Conservation (phyloP, 2,329 filamentous ascomycete species). For the Penicillium vulpinum region DNA sequence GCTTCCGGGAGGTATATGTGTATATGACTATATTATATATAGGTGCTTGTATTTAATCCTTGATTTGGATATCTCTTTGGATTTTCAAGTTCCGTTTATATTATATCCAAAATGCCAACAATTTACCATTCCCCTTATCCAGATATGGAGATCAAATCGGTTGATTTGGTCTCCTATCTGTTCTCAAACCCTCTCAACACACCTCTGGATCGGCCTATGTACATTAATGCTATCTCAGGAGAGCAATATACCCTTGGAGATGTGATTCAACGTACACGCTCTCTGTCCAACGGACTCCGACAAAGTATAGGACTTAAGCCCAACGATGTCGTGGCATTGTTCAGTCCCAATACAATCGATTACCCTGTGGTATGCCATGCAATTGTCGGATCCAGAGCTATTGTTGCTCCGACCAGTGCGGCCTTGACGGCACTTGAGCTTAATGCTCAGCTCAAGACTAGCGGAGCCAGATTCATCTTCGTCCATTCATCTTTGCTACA, state of each 20-base stretch:
- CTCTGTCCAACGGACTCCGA: constrained; percentile 18
- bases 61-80: too few species aligned
- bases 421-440: constrained; percentile 19
- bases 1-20: not conserved
- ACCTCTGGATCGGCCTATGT: constrained; percentile 14
- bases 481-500: constrained; percentile 18
- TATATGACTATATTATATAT: not conserved
- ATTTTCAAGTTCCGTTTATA: not conserved
- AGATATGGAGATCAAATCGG: constrained; percentile 17
- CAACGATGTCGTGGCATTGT: constrained; percentile 20
- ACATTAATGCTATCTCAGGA: constrained; percentile 15
- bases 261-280: constrained; percentile 17
- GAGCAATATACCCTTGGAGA: constrained; percentile 19
- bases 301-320: constrained; percentile 15
- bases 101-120: constrained; percentile 11
- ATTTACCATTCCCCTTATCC: constrained; percentile 20
- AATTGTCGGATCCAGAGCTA: constrained; percentile 17
- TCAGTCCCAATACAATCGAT: constrained; percentile 24
- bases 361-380: constrained; percentile 19
- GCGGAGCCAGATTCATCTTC: constrained; percentile 20
- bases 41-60: not conserved
- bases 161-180: constrained; percentile 21
- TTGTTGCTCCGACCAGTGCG: constrained; percentile 19
- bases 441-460: constrained; percentile 24
- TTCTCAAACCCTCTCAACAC: constrained; percentile 23